Conservation (phyloP, 768 basidiomycete species). For the Rhizopogon sp. region DNA sequence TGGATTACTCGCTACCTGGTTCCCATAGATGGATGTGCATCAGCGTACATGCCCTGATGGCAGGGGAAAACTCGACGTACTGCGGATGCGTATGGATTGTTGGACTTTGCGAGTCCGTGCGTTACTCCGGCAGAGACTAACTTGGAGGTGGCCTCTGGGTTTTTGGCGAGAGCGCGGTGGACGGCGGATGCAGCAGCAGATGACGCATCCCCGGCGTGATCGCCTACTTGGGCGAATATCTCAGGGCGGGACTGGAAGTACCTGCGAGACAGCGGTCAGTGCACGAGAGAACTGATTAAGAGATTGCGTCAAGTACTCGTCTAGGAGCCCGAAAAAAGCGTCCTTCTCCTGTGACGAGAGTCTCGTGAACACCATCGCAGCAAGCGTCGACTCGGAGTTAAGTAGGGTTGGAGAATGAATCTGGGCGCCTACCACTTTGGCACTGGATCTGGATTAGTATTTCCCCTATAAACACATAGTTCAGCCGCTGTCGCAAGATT, state of each 20-base stretch:
- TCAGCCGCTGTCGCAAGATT: neutral
- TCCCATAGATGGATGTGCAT: neutral
- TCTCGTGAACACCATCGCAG: conserved; percentile 65
- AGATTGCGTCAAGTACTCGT: conserved; percentile 50
- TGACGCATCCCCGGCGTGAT: conserved; percentile 12
- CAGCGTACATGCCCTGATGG: neutral
- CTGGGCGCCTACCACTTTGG: neutral
- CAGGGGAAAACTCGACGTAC: conserved; percentile 22
- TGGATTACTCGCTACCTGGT: conserved; percentile 30
- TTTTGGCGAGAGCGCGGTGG: conserved; percentile 39
- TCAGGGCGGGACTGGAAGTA: conserved; percentile 75
- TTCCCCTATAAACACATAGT: neutral
- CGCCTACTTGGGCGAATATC: conserved; percentile 36
- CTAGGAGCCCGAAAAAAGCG: conserved; percentile 75
- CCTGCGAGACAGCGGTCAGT: conserved; percentile 28
- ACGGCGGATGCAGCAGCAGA: conserved; percentile 36
- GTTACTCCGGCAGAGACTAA: conserved; percentile 38
- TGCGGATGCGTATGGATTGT: conserved; percentile 28
- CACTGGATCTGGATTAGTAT: neutral
- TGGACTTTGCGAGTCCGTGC: conserved; percentile 30
- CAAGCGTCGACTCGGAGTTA: neutral
- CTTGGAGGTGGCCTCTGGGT: conserved; percentile 35
- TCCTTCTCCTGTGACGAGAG: conserved; percentile 66
- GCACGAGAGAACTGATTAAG: neutral
- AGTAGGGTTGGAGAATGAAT: neutral